A percentile compares a stretch with the other conserved stretches of the same genome.
Conservation (phyloP, 2,329 filamentous ascomycete species). For the Xylaria sp. region DNA sequence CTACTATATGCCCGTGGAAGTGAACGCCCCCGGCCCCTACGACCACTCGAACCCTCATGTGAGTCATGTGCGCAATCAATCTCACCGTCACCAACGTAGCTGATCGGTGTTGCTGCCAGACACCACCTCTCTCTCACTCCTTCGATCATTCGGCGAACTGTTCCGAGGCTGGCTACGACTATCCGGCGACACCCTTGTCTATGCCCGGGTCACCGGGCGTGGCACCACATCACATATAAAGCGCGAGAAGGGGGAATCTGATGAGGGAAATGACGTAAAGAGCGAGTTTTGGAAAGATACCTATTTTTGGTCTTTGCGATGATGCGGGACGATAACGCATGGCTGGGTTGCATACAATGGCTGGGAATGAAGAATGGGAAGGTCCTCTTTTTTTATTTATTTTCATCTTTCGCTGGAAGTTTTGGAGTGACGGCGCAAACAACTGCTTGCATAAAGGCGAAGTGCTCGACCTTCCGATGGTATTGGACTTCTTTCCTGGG, state of each 20-base stretch:
- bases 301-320: slow-evolving; percentile 11
- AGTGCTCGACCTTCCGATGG: slow-evolving; percentile 47
- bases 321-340: slow-evolving; percentile 30
- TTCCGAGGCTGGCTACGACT: slow-evolving; percentile 71
- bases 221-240: slow-evolving; percentile 39
- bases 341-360: slow-evolving; percentile 36
- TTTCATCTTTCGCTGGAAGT: slow-evolving; percentile 21
- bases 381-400: slow-evolving; percentile 17
- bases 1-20: slow-evolving; percentile 76
- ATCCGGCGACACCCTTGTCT: slow-evolving; percentile 77
- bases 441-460: slow-evolving; percentile 43
- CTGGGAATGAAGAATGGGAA: slow-evolving; percentile 31
- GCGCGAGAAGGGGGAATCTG: background rate
- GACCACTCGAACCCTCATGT: slow-evolving; percentile 79
- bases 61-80: slow-evolving; percentile 66
- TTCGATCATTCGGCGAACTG: slow-evolving; percentile 75
- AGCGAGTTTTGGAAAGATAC: slow-evolving; percentile 17
- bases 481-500: slow-evolving; percentile 34
- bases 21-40: slow-evolving; percentile 70
- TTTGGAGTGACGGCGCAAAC: slow-evolving; percentile 43
- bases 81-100: slow-evolving; percentile 59
- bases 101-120: slow-evolving; percentile 68
- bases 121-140: slow-evolving; percentile 79
- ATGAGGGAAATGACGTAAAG: slow-evolving; percentile 9
- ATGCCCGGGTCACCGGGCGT: slow-evolving; percentile 75